Conservation (phyloP, 495 filamentous ascomycete genomes). For the Talaromyces trachyspermus region DNA sequence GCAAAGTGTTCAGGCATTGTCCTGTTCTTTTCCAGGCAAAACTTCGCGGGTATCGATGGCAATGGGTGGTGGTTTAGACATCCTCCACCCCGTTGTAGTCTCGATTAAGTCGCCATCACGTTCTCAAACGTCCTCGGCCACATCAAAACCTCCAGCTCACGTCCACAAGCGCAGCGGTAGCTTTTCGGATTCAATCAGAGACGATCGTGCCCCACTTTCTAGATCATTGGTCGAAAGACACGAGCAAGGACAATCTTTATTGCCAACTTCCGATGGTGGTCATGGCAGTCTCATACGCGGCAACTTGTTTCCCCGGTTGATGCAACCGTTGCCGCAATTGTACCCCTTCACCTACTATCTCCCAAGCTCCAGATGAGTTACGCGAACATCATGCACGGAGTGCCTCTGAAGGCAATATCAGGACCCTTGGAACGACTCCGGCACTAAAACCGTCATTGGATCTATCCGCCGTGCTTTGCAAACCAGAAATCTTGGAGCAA, state of each 20-base stretch:
- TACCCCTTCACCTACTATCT: conserved; percentile 52
- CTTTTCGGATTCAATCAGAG: conserved; percentile 82
- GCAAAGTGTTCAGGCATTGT: conserved; percentile 58
- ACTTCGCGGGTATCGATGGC: conserved; percentile 33
- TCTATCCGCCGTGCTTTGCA: conserved; percentile 84
- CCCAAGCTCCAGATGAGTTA: conserved; percentile 10
- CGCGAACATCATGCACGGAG: conserved; percentile 22
- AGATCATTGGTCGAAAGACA: conserved; percentile 30
- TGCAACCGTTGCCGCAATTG: conserved; percentile 65
- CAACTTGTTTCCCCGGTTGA: conserved; percentile 68
- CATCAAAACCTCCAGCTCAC: conserved; percentile 33
- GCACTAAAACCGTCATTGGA: conserved; percentile 79
- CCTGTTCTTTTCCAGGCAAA: conserved; percentile 76
- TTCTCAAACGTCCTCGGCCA: conserved; percentile 21
- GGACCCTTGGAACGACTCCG: conserved; percentile 39
- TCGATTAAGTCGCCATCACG: conserved; percentile 22
- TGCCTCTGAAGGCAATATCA: conserved; percentile 23
- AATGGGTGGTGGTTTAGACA: conserved; percentile 35
- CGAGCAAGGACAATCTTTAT: conserved; percentile 30
- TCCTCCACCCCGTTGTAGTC: conserved; percentile 51
- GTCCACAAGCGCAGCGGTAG: conserved; percentile 66
- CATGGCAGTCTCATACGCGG: conserved; percentile 77
- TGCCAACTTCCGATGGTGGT: conserved; percentile 25
- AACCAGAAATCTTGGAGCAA: conserved; percentile 46
- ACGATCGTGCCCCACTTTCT: conserved; percentile 54